Evolutionary conservation across 331 rosid species (phyloP).

Genomic region (Acacia concinna): DNA sequence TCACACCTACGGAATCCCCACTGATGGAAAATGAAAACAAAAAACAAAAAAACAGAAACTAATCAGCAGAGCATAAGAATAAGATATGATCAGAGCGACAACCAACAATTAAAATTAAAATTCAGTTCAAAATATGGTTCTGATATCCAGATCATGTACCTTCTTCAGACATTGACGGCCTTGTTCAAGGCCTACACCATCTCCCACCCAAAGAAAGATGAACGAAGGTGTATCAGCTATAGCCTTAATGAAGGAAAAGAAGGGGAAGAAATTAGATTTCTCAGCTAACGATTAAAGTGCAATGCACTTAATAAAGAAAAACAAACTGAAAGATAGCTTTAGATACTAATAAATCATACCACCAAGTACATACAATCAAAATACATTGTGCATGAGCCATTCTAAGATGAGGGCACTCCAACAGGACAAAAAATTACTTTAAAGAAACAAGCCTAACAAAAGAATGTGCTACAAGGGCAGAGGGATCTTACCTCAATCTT

Average conservation of each 20-base stretch:
- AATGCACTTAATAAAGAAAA: neutral
- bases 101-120: neutral
- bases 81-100: neutral
- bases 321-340: neutral
- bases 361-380: neutral
- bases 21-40: slow-evolving; percentile 40
- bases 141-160: slow-evolving; percentile 37
- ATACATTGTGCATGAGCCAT: neutral
- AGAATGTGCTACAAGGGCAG: neutral
- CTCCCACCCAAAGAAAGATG: slow-evolving; percentile 88
- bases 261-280: slow-evolving; percentile 3
- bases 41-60: neutral
- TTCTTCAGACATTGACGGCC: slow-evolving; percentile 81
- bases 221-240: slow-evolving; percentile 78
- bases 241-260: slow-evolving; percentile 47
- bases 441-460: neutral
- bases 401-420: neutral
- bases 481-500: slow-evolving; percentile 66
- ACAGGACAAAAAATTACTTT: neutral
- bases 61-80: neutral
- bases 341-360: neutral
- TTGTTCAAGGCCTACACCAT: slow-evolving; percentile 82
- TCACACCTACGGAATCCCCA: slow-evolving; percentile 85
- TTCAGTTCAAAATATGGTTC: neutral
- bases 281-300: slow-evolving; percentile 17